Conservation (phyloP, 352 stramenopile genomes). For the Phytophthora kernoviae region DNA sequence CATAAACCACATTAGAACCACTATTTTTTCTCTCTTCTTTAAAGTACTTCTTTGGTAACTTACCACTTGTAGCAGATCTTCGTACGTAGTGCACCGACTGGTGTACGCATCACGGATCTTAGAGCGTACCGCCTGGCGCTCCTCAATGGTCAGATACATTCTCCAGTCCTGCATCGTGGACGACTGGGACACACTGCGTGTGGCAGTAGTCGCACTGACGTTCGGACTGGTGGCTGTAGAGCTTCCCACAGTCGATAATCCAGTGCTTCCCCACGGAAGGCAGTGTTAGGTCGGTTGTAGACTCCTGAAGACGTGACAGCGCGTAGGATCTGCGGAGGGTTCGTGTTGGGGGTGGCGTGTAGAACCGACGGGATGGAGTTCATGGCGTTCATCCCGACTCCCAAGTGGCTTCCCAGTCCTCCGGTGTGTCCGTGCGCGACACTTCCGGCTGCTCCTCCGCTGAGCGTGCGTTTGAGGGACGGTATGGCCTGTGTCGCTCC, state of each 20-base stretch:
- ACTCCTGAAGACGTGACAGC: conserved; percentile 83
- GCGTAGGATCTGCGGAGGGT: conserved; percentile 83
- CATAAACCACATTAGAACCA: too few relatives aligned
- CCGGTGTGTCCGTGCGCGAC: conserved; percentile 35
- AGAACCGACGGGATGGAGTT: conserved; percentile 84
- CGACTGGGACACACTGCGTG: conserved; percentile 66
- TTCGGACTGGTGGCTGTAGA: conserved; percentile 19
- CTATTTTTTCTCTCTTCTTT: too few relatives aligned
- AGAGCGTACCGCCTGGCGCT: conserved; percentile 85
- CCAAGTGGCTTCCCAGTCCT: conserved; percentile 55
- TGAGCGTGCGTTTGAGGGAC: conserved; percentile 87
- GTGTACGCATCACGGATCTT: conserved; percentile 90
- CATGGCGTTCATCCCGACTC: conserved; percentile 74
- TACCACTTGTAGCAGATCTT: conserved; percentile 90
- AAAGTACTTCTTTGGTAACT: conserved; percentile 8
- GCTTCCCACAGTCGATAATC: conserved; percentile 20
- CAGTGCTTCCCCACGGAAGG: conserved; percentile 32
- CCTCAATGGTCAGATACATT: conserved; percentile 91
- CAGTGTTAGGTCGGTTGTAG: conserved; percentile 68
- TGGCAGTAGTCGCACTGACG: conserved; percentile 37
- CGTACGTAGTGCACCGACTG: conserved; percentile 83
- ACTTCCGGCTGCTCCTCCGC: conserved; percentile 55
- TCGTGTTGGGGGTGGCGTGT: conserved; percentile 67
- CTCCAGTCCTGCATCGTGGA: conserved; percentile 87
- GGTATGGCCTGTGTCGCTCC: conserved; percentile 70